Evolutionary conservation across 139 green algal genomes (phyloP), one percentile per base, ranked within the genome.

Genomic region (Desmodesmus armatus): DNA sequence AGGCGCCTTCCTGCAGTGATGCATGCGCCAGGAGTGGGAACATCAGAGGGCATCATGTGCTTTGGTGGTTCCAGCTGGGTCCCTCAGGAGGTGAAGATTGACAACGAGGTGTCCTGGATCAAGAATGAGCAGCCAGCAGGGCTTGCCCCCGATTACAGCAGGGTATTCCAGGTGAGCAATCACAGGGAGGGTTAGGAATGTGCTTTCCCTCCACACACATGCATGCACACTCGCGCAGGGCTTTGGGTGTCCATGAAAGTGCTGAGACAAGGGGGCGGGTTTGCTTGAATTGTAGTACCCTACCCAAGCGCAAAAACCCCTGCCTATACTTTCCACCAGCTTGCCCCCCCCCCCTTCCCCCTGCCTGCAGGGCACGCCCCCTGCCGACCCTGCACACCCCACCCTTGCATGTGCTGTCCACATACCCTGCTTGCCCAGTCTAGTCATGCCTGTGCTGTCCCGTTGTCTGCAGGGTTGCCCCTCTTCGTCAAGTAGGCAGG

Each of bases 31-130:
- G 78, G 62, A 49, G 29, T 76, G 3, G 78, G 78, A 2, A 84
- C 78, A 49, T 63, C 60, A 11, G 44, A 75, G 49, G 78, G 78
- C 29, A 27, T 76, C 2, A 51, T 77, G 39, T 75, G 43, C 29
- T 77, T 75, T 51, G 78, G 78, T 5, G 78, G 78, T 17, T 27
- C 67, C 62, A 5, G 58, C 41, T n/a, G 65, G 5, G 78, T 62
- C 43, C 55, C 27, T 19, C 43, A 77, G 63, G 31, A 75, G 29
- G 25, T 84, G 7, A 75, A 84, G 44, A 63, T 84, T 11, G 15
- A 75, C 31, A 75, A 47, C n/a, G 78, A 84, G n/a, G 44, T 76
- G 27, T 74, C 49, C 23, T 84, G 78, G 78, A 75, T 84, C 37
- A 63, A 66, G 17, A 19, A 84, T 41, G 41, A 77, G 11, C 35